phyloP scores from a whole-genome alignment of 106 monocot species.

The Gastrodia elata region DNA sequence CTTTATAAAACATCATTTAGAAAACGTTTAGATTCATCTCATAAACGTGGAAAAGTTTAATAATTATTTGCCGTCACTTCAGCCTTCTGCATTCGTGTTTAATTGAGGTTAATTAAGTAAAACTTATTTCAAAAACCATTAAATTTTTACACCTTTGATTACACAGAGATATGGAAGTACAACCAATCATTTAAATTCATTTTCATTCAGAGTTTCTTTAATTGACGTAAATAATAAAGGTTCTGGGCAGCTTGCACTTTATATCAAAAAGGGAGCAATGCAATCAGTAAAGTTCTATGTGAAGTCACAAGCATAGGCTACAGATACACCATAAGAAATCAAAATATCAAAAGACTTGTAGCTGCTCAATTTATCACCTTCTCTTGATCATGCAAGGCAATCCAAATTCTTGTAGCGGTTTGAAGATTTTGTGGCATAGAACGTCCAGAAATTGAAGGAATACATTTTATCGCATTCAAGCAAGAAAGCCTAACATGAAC shows the following conservation, averaged over 20 bases:
- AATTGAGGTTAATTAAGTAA: not conserved
- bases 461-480: slow-evolving; percentile 86
- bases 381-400: slow-evolving; percentile 89
- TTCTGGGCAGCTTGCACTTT: not conserved
- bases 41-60: not conserved
- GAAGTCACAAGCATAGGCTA: not conserved
- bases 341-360: not conserved
- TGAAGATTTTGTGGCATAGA: slow-evolving; percentile 52
- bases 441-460: slow-evolving; percentile 61
- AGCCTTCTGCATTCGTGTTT: not conserved
- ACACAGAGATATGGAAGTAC: not conserved
- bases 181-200: not conserved
- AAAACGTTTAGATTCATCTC: not conserved
- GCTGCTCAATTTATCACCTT: slow-evolving; percentile 35
- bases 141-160: not conserved
- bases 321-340: not conserved
- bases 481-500: slow-evolving; percentile 88
- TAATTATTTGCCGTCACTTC: not conserved
- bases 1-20: not conserved
- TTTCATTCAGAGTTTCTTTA: not conserved
- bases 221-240: not conserved
- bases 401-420: slow-evolving; percentile 69
- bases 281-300: not conserved
- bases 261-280: not conserved
- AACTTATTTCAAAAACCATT: not conserved